phyloP scores from a whole-genome alignment of 2,329 filamentous ascomycete genomes.

The Penicillium sp. region DNA sequence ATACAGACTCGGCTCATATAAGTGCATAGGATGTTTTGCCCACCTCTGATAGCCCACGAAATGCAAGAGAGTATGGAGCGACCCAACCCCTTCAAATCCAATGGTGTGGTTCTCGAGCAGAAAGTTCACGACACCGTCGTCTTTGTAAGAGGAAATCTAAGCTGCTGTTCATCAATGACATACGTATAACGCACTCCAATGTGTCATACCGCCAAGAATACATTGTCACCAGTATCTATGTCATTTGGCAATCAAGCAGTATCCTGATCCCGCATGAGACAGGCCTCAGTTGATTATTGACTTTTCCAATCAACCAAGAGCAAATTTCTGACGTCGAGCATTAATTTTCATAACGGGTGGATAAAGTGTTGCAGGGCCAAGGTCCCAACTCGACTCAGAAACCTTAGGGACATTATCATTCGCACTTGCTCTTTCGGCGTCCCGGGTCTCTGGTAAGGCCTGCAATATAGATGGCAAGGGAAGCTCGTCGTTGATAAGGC shows the following conservation, averaged over 20 bases:
- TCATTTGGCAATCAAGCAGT: neutral
- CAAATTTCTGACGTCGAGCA: neutral
- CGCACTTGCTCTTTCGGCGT: neutral
- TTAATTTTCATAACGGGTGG: neutral
- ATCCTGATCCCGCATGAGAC: neutral
- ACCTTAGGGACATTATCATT: neutral
- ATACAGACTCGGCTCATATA: neutral
- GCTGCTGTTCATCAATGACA: neutral
- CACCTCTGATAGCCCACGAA: neutral
- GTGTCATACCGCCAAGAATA: neutral
- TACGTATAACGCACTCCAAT: too few relatives aligned
- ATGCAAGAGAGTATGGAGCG: neutral
- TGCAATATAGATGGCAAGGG: neutral
- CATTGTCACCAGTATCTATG: neutral
- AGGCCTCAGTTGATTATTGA: too few relatives aligned
- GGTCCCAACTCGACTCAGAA: neutral
- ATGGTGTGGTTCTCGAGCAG: neutral
- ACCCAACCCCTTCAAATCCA: neutral
- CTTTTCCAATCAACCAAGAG: neutral
- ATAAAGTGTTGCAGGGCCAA: conserved; percentile 4
- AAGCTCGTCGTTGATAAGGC: conserved; percentile 8
- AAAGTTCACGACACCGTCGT: neutral
- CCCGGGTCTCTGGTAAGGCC: neutral
- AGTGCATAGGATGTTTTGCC: neutral
- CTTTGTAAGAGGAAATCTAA: neutral